These are phyloP conservation scores for Gentiana straminea DNA, from an alignment of 257 asterid genomes.

Conservation along the genomic window DNA sequence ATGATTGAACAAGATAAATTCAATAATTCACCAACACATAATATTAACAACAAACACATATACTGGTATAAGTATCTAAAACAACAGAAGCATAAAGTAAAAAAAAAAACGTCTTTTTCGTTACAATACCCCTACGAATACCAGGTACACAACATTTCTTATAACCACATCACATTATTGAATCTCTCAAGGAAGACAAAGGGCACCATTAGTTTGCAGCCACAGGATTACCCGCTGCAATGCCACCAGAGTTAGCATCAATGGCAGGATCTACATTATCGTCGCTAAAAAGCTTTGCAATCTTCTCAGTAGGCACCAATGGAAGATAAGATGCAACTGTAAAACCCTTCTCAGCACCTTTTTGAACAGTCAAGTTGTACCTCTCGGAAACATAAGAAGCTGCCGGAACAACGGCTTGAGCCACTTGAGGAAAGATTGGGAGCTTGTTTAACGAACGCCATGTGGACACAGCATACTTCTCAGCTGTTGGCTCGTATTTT, in stretches of 20 bases:
- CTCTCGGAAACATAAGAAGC: conserved; percentile 58
- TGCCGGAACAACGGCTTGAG: conserved; percentile 61
- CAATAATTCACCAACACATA: no score
- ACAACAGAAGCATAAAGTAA: no score
- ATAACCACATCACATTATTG: not conserved
- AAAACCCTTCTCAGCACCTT: conserved; percentile 61
- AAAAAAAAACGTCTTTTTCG: no score
- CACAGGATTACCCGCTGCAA: conserved; percentile 2
- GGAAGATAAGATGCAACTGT: conserved; percentile 67
- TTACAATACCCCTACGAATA: no score
- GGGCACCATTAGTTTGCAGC: conserved; percentile 13
- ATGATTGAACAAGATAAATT: no score
- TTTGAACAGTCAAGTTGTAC: conserved; percentile 64
- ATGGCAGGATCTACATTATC: conserved; percentile 15
- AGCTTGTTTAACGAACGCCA: conserved; percentile 62
- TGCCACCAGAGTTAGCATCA: conserved; percentile 1
- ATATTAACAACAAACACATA: no score
- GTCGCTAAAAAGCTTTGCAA: conserved; percentile 39
- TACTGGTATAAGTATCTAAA: no score
- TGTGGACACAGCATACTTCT: conserved; percentile 54
- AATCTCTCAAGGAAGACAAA: not conserved
- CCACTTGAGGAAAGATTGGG: conserved; percentile 63
- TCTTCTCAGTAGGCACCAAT: conserved; percentile 65
- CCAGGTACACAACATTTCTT: not conserved
- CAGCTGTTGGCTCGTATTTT: conserved; percentile 78